Conservation (phyloP, 75 land plant genomes). For the Picea sitchensis region DNA sequence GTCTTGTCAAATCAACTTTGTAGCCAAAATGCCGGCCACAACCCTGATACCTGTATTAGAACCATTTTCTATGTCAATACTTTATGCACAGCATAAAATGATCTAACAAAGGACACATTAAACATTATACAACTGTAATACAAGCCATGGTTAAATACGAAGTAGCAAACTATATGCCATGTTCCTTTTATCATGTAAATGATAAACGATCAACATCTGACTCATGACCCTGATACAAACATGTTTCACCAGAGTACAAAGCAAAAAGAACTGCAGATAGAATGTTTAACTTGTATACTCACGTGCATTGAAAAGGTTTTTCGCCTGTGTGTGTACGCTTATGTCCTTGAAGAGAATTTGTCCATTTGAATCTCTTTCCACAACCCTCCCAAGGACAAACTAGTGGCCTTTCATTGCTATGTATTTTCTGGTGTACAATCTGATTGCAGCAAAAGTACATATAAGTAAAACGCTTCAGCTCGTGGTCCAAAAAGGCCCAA, state of each 20-base stretch:
- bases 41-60: conserved; percentile 26
- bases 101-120: background rate
- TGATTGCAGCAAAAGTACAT: background rate
- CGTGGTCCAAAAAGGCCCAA: background rate
- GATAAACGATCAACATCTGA: background rate
- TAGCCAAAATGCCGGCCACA: conserved; percentile 37
- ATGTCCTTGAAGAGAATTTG: conserved; percentile 34
- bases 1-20: conserved; percentile 32
- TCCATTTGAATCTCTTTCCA: conserved; percentile 39
- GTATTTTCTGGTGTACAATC: conserved; percentile 35
- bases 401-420: conserved; percentile 29
- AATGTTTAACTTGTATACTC: conserved; percentile 7
- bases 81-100: background rate
- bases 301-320: conserved; percentile 45
- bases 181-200: background rate
- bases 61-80: background rate
- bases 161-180: background rate
- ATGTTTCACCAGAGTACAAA: background rate
- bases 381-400: conserved; percentile 35
- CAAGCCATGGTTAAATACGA: background rate
- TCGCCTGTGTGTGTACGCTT: conserved; percentile 37
- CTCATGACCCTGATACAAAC: background rate
- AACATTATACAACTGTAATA: background rate
- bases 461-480: background rate
- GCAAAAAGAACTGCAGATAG: background rate